Base-by-base conservation (phyloP, 768 basidiomycete species). In the Cyclocybe cylindracea region DNA sequence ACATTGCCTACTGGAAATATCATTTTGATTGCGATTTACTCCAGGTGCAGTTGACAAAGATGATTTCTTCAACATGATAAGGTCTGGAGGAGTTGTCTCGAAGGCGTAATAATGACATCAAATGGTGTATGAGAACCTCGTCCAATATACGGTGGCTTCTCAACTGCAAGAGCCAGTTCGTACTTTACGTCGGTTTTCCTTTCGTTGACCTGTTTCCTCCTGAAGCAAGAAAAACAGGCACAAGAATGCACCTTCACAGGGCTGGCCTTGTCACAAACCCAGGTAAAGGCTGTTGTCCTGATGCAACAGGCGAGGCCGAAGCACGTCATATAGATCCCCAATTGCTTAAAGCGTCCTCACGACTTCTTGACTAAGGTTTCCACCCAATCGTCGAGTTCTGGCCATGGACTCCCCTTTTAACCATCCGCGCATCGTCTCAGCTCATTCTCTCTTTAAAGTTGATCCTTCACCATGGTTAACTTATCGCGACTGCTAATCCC, bases 1-100 rank as follows among this genome's bases (percentile, higher is more conserved):
- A 31, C 38, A 39, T 24, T n/a, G 5, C 19, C 24, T 16, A 18
- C 11, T 18, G 24, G 9, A 42, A 41, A 49, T 32, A 35, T 37
- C 24, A 24, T 53, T 57, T 37, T 46, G 36, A 24, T 51, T 57
- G 8, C 49, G 46, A 33, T 24, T 56, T 39, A 44, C 45, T 38
- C 33, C 60, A 87, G 87, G 73, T 51, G 64, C 70, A 3, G 77
- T 89, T 14, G 85, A 82, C 51, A 81, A 86, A 69, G 86, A 89
- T 54, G 79, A 83, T 49, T 94, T 94, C 68, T 83, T 93, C 63
- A 82, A 90, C 58, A 85, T 91, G 78, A 91, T 94, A 60, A 80
- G 86, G 50, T 85, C 88, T 38, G 91, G 91, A 39, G 86, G 87
- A 4, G 70, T 91, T 36, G 91, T 93, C 37, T 87, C 90, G 14